Conservation (phyloP, 225 moss, liverwort and hornwort genomes). For the Ulota crispa region DNA sequence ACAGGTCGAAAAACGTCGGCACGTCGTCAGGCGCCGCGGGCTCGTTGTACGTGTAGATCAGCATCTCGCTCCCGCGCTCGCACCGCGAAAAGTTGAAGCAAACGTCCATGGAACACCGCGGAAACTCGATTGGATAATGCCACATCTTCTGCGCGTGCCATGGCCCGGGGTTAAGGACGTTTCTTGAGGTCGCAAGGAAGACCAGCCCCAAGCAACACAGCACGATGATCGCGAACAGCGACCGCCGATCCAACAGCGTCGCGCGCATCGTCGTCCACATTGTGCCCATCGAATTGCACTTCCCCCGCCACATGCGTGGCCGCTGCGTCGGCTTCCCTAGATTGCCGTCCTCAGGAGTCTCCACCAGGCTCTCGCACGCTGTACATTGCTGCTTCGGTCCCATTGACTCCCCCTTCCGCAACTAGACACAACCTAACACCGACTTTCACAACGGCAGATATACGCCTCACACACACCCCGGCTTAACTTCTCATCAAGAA, state of each 20-base stretch:
- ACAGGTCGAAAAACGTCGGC: constrained; percentile 41
- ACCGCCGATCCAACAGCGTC: constrained; percentile 30
- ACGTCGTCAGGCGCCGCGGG: constrained; percentile 40
- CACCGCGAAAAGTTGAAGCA: constrained; percentile 81
- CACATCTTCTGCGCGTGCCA: constrained; percentile 57
- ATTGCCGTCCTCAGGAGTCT: constrained; percentile 34
- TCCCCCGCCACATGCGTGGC: constrained; percentile 39
- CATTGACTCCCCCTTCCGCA: constrained; percentile 4
- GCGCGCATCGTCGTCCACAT: constrained; percentile 31
- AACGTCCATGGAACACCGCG: constrained; percentile 71
- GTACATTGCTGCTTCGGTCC: constrained; percentile 44
- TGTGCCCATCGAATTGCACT: constrained; percentile 40
- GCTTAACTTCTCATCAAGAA: not conserved
- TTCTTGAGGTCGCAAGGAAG: constrained; percentile 18
- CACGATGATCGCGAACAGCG: constrained; percentile 35
- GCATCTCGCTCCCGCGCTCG: constrained; percentile 53
- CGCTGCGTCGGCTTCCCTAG: constrained; percentile 34
- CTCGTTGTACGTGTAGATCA: constrained; percentile 65
- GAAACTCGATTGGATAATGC: constrained; percentile 67
- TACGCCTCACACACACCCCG: not conserved
- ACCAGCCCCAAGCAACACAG: constrained; percentile 37
- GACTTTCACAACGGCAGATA: not conserved
- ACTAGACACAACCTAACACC: not conserved
- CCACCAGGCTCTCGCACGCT: constrained; percentile 47
- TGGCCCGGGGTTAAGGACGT: constrained; percentile 30